Conservation (phyloP, 202 grass and related monocot genomes). For the Panicum hallii region DNA sequence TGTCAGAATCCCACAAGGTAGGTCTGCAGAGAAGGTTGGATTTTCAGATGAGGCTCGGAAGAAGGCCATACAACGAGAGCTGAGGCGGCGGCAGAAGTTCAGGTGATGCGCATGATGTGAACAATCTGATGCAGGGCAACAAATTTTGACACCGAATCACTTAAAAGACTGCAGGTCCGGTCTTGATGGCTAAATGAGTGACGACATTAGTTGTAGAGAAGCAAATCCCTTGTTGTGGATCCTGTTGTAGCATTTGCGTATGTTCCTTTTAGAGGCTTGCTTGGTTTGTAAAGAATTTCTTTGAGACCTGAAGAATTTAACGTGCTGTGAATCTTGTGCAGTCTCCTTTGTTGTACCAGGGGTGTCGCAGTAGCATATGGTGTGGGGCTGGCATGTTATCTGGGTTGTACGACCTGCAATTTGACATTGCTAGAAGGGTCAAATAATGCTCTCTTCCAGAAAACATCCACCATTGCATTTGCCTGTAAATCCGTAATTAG, state of each 20-base stretch:
- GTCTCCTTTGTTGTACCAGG: not conserved
- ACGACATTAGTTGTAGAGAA: not conserved
- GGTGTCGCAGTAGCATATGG: not conserved
- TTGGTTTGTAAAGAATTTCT: constrained; percentile 5
- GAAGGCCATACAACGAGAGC: constrained; percentile 77
- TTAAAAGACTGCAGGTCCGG: not conserved
- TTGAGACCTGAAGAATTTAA: not conserved
- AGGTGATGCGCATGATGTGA: constrained; percentile 47
- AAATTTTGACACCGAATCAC: constrained; percentile 16
- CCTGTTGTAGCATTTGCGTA: not conserved
- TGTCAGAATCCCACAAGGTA: constrained; percentile 12
- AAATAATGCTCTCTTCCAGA: not conserved
- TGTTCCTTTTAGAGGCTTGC: constrained; percentile 1
- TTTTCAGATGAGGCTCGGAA: constrained; percentile 59
- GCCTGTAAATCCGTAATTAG: not conserved
- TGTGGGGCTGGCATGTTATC: not conserved
- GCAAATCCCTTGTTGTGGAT: not conserved
- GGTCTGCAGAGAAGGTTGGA: constrained; percentile 18
- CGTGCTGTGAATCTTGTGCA: constrained; percentile 18
- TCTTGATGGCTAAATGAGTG: not conserved
- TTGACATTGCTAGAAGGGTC: not conserved
- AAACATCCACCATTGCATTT: not conserved
- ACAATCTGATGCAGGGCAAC: constrained; percentile 11
- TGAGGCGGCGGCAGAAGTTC: constrained; percentile 61
- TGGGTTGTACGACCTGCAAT: not conserved